Percentiles rank a stretch among this genome's conserved stretches.
Conservation (phyloP, 179 eudicot species). For the Silene coronaria region DNA sequence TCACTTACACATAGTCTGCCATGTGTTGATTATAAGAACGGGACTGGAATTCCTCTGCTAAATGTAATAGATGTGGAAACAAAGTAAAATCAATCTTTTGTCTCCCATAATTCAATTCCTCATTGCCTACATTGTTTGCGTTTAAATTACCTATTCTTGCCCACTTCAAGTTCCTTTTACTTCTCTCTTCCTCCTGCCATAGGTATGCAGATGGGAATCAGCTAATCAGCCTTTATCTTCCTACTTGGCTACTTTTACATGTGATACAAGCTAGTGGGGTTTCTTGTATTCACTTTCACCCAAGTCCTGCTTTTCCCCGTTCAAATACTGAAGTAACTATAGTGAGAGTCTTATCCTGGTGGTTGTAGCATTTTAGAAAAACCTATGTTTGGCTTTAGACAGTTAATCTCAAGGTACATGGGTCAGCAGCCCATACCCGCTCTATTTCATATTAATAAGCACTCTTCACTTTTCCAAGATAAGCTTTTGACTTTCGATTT, state of each 20-base stretch:
- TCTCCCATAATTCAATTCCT: not conserved
- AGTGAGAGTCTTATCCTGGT: not conserved
- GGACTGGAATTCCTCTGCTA: no score
- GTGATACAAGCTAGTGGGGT: not conserved
- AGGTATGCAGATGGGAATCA: not conserved
- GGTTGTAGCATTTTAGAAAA: not conserved
- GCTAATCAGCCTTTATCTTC: not conserved
- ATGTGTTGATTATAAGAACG: no score
- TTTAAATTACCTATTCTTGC: not conserved
- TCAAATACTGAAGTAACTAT: not conserved
- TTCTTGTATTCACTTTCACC: not conserved
- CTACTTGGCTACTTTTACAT: slow-evolving; percentile 1
- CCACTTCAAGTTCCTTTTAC: not conserved
- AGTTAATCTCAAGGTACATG: not conserved
- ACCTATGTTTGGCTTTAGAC: not conserved
- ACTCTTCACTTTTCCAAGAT: no score
- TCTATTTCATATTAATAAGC: no score
- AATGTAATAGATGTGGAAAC: not conserved
- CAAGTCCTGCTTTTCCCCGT: not conserved
- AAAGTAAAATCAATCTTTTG: not conserved
- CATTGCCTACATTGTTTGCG: not conserved
- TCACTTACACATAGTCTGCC: no score
- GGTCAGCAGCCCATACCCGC: not conserved
- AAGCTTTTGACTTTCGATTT: not conserved
- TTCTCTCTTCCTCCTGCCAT: not conserved